Percentiles rank a stretch among this genome's conserved stretches.
phyloP scores from a whole-genome alignment of 306 rosid species.

The Cicer arietinum region DNA sequence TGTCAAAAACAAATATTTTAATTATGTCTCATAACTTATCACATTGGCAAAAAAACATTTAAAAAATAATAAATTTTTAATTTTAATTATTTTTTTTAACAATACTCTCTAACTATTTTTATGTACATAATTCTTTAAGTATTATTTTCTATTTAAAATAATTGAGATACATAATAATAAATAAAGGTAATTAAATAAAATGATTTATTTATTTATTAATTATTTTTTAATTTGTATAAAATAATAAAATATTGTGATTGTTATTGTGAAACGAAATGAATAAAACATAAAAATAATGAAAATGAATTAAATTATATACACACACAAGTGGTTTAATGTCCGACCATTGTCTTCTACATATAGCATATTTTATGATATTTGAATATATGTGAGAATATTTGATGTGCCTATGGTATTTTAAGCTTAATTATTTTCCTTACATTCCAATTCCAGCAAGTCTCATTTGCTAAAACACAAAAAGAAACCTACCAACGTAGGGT shows the following conservation, averaged over 20 bases:
- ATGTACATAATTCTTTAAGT: neutral
- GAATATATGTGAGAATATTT: conserved; percentile 56
- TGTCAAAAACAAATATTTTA: no score
- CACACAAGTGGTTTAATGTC: conserved; percentile 44
- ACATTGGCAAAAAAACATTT: no score
- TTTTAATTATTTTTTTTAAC: neutral
- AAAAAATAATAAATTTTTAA: neutral
- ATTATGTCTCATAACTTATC: no score
- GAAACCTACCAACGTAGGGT: conserved; percentile 49
- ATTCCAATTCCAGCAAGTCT: conserved; percentile 41
- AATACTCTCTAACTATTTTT: neutral
- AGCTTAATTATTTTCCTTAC: conserved; percentile 49
- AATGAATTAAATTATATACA: neutral
- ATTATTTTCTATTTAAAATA: neutral
- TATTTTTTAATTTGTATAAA: no score
- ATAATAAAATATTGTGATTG: no score
- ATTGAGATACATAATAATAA: neutral
- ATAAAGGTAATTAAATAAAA: neutral
- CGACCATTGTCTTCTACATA: conserved; percentile 76
- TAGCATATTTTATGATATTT: conserved; percentile 42
- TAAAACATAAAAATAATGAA: neutral
- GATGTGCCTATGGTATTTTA: conserved; percentile 51
- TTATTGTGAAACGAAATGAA: no score
- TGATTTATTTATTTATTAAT: no score
- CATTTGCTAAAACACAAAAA: conserved; percentile 36